phyloP scores from a whole-genome alignment of 1,284 basidiomycete species.

The Moniliophthora roreri region DNA sequence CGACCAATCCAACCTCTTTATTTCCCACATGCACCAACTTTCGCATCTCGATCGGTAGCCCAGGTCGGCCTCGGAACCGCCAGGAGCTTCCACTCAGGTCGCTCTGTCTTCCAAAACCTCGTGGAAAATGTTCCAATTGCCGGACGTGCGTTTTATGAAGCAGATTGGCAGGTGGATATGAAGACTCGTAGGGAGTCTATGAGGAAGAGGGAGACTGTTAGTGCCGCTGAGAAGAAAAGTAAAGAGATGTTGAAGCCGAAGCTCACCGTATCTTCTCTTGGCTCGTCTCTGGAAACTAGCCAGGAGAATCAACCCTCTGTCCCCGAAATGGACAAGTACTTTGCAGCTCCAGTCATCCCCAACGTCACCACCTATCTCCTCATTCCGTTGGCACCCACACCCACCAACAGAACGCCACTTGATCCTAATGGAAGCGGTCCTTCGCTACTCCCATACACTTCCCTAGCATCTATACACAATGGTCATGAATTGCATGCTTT shows the following conservation, averaged over 20 bases:
- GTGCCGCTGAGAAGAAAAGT: slow-evolving; percentile 20
- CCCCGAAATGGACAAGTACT: slow-evolving; percentile 61
- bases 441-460: slow-evolving; percentile 54
- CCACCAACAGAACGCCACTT: slow-evolving; percentile 62
- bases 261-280: slow-evolving; percentile 18
- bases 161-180: slow-evolving; percentile 60
- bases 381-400: slow-evolving; percentile 72
- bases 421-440: slow-evolving; percentile 29
- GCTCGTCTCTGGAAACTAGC: slow-evolving; percentile 3
- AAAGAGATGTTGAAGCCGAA: slow-evolving; percentile 32
- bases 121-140: slow-evolving; percentile 74
- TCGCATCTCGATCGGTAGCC: slow-evolving; percentile 46
- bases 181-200: slow-evolving; percentile 43
- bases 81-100: slow-evolving; percentile 67
- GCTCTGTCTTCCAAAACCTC: slow-evolving; percentile 75
- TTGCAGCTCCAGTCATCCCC: slow-evolving; percentile 38
- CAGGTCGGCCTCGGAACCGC: slow-evolving; percentile 73
- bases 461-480: slow-evolving; percentile 50
- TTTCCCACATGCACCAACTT: slow-evolving; percentile 54
- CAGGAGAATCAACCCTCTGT: slow-evolving; percentile 15
- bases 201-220: slow-evolving; percentile 26
- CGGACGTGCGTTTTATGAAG: slow-evolving; percentile 67
- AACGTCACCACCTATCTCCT: slow-evolving; percentile 65
- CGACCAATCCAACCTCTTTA: slow-evolving; percentile 45
- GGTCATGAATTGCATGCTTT: slow-evolving; percentile 55